phyloP scores from a whole-genome alignment of 306 rosid genomes.

The Crotalaria pallida region DNA sequence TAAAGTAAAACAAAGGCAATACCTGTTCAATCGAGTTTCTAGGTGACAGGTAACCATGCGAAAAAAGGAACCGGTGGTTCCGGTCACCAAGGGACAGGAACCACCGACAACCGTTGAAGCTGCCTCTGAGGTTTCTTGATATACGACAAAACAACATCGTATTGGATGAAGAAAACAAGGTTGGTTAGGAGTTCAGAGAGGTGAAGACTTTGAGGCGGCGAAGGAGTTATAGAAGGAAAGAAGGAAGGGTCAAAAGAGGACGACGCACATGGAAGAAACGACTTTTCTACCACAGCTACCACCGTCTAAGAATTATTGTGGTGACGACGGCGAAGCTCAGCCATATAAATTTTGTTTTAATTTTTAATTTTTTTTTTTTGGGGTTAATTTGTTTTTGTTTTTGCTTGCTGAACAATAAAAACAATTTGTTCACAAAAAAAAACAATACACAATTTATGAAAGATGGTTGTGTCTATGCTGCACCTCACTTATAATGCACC shows the following conservation, averaged over 20 bases:
- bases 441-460: no score
- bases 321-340: constrained; percentile 14
- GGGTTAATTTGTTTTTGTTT: no score
- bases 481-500: no score
- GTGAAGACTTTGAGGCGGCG: background rate
- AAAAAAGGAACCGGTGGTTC: constrained; percentile 23
- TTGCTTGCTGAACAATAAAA: no score
- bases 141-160: constrained; percentile 55
- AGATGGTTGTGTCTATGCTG: no score
- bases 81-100: constrained; percentile 31
- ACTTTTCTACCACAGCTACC: no score
- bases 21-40: constrained; percentile 44
- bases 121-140: constrained; percentile 41
- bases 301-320: background rate
- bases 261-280: no score
- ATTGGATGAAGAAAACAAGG: background rate
- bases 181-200: background rate
- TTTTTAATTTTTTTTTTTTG: no score
- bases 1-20: background rate
- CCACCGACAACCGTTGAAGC: constrained; percentile 43
- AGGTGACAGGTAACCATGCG: constrained; percentile 13
- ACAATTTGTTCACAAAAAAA: no score
- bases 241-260: background rate
- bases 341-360: background rate
- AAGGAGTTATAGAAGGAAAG: background rate